Conservation (phyloP, 1,139 yeast species). For the Taphrina pruni region DNA sequence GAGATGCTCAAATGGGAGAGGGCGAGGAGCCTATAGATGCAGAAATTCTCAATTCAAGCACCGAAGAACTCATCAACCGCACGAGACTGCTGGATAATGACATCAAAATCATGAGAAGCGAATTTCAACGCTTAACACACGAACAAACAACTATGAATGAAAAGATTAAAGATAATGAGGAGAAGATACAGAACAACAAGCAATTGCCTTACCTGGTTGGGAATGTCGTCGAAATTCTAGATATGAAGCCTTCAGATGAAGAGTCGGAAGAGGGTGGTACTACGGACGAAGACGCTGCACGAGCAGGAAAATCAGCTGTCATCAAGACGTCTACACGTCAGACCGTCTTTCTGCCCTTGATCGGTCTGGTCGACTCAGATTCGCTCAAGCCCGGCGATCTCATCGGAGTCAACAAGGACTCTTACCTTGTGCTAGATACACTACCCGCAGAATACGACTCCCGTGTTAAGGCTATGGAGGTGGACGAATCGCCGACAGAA, state of each 20-base stretch:
- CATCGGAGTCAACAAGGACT: conserved; percentile 97
- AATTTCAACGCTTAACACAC: conserved; percentile 85
- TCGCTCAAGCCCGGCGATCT: conserved; percentile 91
- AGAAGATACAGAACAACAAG: conserved; percentile 91
- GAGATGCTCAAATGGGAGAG: conserved; percentile 51
- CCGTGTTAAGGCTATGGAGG: conserved; percentile 98
- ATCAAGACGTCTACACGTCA: conserved; percentile 97
- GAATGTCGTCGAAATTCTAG: conserved; percentile 93
- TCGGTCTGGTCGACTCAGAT: conserved; percentile 90
- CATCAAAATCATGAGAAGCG: conserved; percentile 89
- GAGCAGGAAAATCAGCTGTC: conserved; percentile 96
- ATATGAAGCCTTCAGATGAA: conserved; percentile 85
- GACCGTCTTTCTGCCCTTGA: conserved; percentile 92
- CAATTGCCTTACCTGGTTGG: conserved; percentile 97
- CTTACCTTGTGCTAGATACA: conserved; percentile 89
- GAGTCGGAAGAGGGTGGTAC: conserved; percentile 93
- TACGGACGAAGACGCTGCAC: conserved; percentile 87
- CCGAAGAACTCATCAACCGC: conserved; percentile 83
- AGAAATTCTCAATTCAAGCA: conserved; percentile 77
- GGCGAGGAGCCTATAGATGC: conserved; percentile 68
- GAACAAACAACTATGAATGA: conserved; percentile 93
- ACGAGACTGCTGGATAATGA: conserved; percentile 90
- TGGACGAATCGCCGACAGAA: conserved; percentile 97
- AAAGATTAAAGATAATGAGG: conserved; percentile 93
- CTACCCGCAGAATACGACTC: conserved; percentile 97